Base-by-base conservation (phyloP, 2,329 filamentous ascomycete genomes). In the Scedosporium boydii region DNA sequence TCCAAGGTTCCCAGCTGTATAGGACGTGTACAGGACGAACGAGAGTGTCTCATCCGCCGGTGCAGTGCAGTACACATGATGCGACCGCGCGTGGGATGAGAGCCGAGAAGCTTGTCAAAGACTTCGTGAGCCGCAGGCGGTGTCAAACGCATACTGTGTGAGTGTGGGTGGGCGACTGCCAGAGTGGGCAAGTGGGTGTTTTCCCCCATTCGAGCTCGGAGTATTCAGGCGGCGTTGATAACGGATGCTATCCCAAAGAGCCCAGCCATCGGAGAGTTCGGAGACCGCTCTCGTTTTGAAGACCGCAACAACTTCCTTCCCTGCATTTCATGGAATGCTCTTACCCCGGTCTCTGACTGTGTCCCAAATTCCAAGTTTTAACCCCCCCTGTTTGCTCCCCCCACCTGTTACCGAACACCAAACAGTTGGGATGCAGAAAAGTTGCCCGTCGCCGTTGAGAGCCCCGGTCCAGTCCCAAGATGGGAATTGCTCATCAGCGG, bases 301-400 rank as follows among this genome's bases (percentile, higher is more conserved):
- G 18, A 18, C 18, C 44, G 16, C 44, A 16, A 48, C 16, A 21
- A 48, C 44, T 21, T 48, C 51, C 51, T 55, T 23, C 18, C 51
- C 51, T 55, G 51, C 18, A 55, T 23, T 23, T 14, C 6, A 14
- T 6, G 23, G 27, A 6, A 27, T 10, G 51, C 6, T 6, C 18
- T 23, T 10, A 23, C 51, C 51, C 23, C 27, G 51, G 51, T 55
- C 21, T n/a, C 23, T 27, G 18, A 26, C 23, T 55, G 18, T 55
- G 29, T 55, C 51, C 51, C 51, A 55, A 55, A 27, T 55, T 55
- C 51, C 51, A 55, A 55, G 51, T 55, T 55, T 55, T 55, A 27
- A 29, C 51, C 51, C 51, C 48, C 23, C 34, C 34, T 38, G 34
- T 23, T 21, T 55, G n/a, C 12, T 18, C 51, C 51, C 51, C 51